Evolutionary conservation across 331 rosid species (phyloP).

Genomic region (Phaseolus coccineus): DNA sequence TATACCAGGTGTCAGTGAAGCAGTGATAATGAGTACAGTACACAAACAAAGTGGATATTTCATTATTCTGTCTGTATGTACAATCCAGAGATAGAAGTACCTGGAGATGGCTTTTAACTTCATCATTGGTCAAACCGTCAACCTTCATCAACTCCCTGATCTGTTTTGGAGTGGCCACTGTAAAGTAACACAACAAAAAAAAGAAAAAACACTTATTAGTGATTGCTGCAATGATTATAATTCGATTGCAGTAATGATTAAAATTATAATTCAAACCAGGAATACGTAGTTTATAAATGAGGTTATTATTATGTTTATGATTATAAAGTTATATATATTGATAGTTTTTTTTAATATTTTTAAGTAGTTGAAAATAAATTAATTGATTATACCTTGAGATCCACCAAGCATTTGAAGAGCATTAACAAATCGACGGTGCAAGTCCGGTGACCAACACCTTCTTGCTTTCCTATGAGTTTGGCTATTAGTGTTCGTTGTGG

Average conservation of each 20-base stretch:
- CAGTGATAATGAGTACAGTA: background rate
- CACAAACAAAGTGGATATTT: background rate
- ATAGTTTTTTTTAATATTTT: background rate
- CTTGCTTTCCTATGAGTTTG: constrained; percentile 89
- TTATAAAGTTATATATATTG: background rate
- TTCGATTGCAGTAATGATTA: background rate
- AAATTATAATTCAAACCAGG: background rate
- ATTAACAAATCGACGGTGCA: constrained; percentile 89
- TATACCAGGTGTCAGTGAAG: constrained; percentile 9
- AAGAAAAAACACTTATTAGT: background rate
- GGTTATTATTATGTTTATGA: background rate
- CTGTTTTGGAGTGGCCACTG: constrained; percentile 98
- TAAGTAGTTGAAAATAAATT: background rate
- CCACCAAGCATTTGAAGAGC: constrained; percentile 99
- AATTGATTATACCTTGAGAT: constrained; percentile 71
- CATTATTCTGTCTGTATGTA: constrained; percentile 11
- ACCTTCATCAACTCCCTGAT: constrained; percentile 98
- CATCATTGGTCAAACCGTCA: constrained; percentile 99
- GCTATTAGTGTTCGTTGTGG: background rate
- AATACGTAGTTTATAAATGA: background rate
- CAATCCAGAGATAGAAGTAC: constrained; percentile 49
- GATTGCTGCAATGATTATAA: constrained; percentile 7
- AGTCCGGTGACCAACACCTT: constrained; percentile 96
- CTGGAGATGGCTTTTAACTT: constrained; percentile 99
- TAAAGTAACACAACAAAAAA: background rate